Base-by-base conservation (phyloP, 768 basidiomycete species). In the Cystobasidium tubakii region DNA sequence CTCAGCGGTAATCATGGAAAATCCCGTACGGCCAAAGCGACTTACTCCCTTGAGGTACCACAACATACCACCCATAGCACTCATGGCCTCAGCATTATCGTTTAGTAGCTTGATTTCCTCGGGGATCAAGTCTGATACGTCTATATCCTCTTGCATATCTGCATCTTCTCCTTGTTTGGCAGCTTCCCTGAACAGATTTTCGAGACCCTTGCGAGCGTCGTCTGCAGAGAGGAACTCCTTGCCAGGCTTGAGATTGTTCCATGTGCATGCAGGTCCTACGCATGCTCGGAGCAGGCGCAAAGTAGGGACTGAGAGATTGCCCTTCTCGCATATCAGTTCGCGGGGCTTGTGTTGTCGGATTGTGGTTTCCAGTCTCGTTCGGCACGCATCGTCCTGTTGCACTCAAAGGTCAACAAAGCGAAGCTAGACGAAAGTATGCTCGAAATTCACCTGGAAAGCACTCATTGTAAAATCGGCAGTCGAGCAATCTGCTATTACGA, bases 401-500 rank as follows among this genome's bases (percentile, higher is more conserved):
- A 39, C 33, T 12, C 15, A 10, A 65, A 65, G 29, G 23, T 44
- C 21, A 15, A n/a, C n/a, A n/a, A n/a, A n/a, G n/a, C n/a, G n/a
- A n/a, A n/a, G n/a, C n/a, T n/a, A n/a, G n/a, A n/a, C n/a, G n/a
- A n/a, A n/a, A n/a, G n/a, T n/a, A n/a, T n/a, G n/a, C n/a, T n/a
- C n/a, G n/a, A n/a, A 12, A 19, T 54, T 71, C 29, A 71, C 69
- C 34, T 89, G 87, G 80, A 98, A 96, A 0, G 86, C 84, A 70
- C 90, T 90, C 78, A 99, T 80, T 79, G 92, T 89, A 84, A 99
- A 98, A 80, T 95, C 90, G 55, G 92, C 94, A 0, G 96, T 99
- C 1, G 96, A 86, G 74, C 92, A 94, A 80, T 99, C 96, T 77
- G 98, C 82, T 9, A 93, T 88, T 79, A 91, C 95, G 50, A 97